Evolutionary conservation across 495 filamentous ascomycete genomes (phyloP).

Genomic region (Neurospora sp.): DNA sequence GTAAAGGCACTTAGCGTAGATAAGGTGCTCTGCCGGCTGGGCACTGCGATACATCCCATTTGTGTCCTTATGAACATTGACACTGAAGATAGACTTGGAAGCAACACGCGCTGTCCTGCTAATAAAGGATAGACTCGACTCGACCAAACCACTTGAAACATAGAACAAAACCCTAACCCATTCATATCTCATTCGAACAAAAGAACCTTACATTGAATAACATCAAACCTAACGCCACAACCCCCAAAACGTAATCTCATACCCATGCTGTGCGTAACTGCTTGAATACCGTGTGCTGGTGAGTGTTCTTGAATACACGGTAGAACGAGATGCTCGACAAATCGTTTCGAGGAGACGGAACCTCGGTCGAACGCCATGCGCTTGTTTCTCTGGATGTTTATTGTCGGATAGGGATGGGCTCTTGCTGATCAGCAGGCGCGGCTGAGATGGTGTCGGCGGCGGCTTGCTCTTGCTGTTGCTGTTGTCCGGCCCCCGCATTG

Average conservation of each 20-base stretch:
- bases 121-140: not conserved
- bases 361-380: not conserved
- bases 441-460: slow-evolving; percentile 7
- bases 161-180: not conserved
- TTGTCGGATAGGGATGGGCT: slow-evolving; percentile 57
- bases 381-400: slow-evolving; percentile 10
- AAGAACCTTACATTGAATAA: not conserved
- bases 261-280: not conserved
- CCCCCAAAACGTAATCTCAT: not conserved
- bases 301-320: not conserved
- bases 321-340: not conserved
- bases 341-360: not conserved
- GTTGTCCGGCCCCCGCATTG: slow-evolving; percentile 4
- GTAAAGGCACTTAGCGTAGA: not conserved
- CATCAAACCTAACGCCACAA: not conserved
- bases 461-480: slow-evolving; percentile 8
- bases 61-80: not conserved
- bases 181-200: not conserved
- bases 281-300: not conserved
- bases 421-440: slow-evolving; percentile 22
- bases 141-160: not conserved
- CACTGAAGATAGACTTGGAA: not conserved
- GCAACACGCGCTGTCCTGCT: not conserved
- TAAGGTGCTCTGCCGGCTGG: not conserved
- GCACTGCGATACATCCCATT: not conserved